Evolutionary conservation across 1,139 yeast species (phyloP), one percentile per base, ranked within the genome.

Genomic region (Hyphopichia pseudoburtonii): DNA sequence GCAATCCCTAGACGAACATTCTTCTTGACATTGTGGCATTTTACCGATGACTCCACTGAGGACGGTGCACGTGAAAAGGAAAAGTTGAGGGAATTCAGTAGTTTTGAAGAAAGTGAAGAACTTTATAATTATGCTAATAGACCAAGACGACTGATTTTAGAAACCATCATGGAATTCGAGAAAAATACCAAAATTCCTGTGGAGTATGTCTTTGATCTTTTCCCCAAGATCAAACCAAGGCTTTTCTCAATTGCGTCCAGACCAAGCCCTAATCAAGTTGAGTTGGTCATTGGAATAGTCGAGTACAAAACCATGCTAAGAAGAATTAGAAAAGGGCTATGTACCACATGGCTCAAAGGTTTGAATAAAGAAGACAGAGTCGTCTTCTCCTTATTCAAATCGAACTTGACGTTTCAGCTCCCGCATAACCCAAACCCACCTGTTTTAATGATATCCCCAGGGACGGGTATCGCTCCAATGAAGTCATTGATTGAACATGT

Each of bases 381-480:
- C 2, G 63, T 79, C 2, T 82, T 80, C 42, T 72, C 82, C 7
- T 46, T 87, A 3, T 79, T 79, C 38, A 64, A 65, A 29, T 78
- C 78, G 38, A 58, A 67, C 25, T 50, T 79, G 37, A 56, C 55
- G 26, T 65, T 74, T 27, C 44, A 46, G 36, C 49, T 34, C 4
- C 47, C 54, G 3, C 34, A 30, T 9, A 35, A 29, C 4, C 45
- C 47, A 1, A 45, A 48, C 3, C 66, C 64, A 1, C 95, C 95
- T 0, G 62, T 85, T 23, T 64, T 89, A 4, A 69, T 89, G 76
- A 73, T 89, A 5, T 82, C 92, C 0, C 94, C 97, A 0, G 97
- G 97, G 6, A 90, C 96, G 0, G 97, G 97, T 1, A 69, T 90
- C 7, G 97, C 97, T 0, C 97, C 97, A 1, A 80, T 89, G 75